Conservation (phyloP, 1,284 basidiomycete genomes). For the Leccinum variabile region DNA sequence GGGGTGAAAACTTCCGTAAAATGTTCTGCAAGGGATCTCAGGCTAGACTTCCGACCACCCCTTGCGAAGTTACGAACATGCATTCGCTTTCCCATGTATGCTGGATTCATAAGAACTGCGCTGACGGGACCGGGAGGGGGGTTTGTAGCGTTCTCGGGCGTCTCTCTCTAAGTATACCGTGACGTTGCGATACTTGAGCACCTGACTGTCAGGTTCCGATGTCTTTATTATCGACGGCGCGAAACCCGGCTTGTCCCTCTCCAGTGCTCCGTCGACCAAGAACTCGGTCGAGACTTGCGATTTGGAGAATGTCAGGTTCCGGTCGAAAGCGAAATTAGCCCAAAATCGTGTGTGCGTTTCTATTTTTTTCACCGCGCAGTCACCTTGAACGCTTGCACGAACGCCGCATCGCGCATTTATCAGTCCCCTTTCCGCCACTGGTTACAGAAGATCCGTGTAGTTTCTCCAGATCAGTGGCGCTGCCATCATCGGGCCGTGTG, state of each 20-base stretch:
- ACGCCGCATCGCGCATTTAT: slow-evolving; percentile 93
- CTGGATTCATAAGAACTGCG: no score
- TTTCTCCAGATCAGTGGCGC: not conserved
- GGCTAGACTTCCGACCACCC: no score
- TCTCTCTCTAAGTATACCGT: no score
- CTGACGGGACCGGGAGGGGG: no score
- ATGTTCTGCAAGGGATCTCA: no score
- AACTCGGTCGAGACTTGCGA: slow-evolving; percentile 65
- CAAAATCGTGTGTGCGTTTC: slow-evolving; percentile 68
- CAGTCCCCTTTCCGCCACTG: slow-evolving; percentile 44
- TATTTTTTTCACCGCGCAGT: slow-evolving; percentile 46
- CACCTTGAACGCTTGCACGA: slow-evolving; percentile 88
- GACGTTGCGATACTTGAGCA: no score
- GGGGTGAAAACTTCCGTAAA: no score
- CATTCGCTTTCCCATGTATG: no score
- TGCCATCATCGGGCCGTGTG: not conserved
- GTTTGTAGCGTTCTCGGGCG: no score
- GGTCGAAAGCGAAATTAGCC: slow-evolving; percentile 69
- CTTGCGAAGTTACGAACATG: no score
- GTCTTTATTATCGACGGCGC: slow-evolving; percentile 72
- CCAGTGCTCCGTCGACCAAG: slow-evolving; percentile 43
- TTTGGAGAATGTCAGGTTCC: slow-evolving; percentile 87
- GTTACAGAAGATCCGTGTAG: not conserved
- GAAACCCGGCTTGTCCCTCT: slow-evolving; percentile 58
- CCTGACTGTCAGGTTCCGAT: slow-evolving; percentile 87